A percentile compares a stretch with the other conserved stretches of the same genome.
Evolutionary conservation across 192 early-diverging fungal genomes (phyloP).

Genomic region (Linnemannia elongata): DNA sequence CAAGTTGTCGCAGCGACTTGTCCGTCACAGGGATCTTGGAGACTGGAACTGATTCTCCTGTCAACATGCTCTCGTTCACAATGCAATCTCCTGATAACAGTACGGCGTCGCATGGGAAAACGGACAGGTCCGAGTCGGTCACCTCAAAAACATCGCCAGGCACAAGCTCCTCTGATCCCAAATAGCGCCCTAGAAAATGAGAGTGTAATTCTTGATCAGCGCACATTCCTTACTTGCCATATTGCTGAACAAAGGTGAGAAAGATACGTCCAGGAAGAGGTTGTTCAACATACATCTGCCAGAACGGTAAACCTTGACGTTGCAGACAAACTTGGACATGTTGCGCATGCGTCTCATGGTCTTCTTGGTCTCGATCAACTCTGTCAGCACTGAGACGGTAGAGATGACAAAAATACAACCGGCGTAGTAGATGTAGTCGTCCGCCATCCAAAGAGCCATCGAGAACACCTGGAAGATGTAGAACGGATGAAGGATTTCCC

Average conservation of each 20-base stretch:
- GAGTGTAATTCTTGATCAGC: conserved; percentile 7
- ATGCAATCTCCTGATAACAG: conserved; percentile 96
- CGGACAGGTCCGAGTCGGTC: conserved; percentile 65
- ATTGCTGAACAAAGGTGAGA: conserved; percentile 47
- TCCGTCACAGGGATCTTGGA: conserved; percentile 88
- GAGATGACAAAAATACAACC: conserved; percentile 93
- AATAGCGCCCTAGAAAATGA: conserved; percentile 43
- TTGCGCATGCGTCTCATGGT: conserved; percentile 81
- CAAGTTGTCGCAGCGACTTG: conserved; percentile 70
- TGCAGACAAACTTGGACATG: conserved; percentile 90
- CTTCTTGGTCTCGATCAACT: conserved; percentile 85
- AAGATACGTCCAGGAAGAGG: conserved; percentile 45
- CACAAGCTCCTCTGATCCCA: conserved; percentile 82
- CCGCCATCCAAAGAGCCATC: conserved; percentile 85
- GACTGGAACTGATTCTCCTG: conserved; percentile 96
- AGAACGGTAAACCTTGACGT: conserved; percentile 77
- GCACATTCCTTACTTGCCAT: too few species aligned
- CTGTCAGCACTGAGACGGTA: conserved; percentile 79
- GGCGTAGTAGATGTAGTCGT: conserved; percentile 97
- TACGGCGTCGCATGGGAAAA: conserved; percentile 93
- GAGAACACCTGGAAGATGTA: conserved; percentile 87
- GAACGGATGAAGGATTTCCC: conserved; percentile 87
- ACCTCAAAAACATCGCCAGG: conserved; percentile 97
- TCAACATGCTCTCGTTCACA: conserved; percentile 98
- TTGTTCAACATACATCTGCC: conserved; percentile 63